Base-by-base conservation (phyloP, 2,329 filamentous ascomycete species). In the Ophiosphaerella herpotricha region DNA sequence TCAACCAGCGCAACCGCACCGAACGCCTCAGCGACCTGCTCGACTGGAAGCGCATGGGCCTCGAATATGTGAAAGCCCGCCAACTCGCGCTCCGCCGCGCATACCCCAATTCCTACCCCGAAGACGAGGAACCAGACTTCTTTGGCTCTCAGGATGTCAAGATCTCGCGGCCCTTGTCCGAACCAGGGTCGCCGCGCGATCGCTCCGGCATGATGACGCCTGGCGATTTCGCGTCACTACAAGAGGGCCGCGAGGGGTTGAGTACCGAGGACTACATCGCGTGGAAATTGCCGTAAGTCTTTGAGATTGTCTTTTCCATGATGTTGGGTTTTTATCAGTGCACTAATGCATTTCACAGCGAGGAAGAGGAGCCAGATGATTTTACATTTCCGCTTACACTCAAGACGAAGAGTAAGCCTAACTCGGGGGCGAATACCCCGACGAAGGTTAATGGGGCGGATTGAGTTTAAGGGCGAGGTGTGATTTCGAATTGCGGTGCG, bases 1-100 rank as follows among this genome's bases (percentile, higher is more conserved):
- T 99, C 82, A 99, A 99, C 81, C 94, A 97, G 79, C 86, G 94
- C 42, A 99, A 99, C 77, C 86, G 94, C 46, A 99, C 94, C 0
- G 94, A 99, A 80, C 86, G 94, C 40, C 79, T 99, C 46, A 96
- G 91, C 68, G 94, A 99, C 72, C 80, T 99, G 52, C 82, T 99
- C 35, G 94, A 99, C 77, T 99, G 94, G 94, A 97, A 97, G 83
- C 85, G 94, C 42, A 99, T 99, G 94, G 94, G 94, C 18, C 88
- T 97, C 87, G 94, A 99, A 77, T 99, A 99, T 70, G 91, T 97
- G 77, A 99, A 97, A 80, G 94, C 94, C 31, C 85, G 94, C 41
- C 94, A 97, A 74, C 77, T 99, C 67, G 94, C 94, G 21, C 80
- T 99, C 57, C 83, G 94, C 66, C 85, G 94, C 74, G 94, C 94